A percentile compares a stretch with the other conserved stretches of the same genome.
Conservation (phyloP, 371 early-diverging fungal species). For the Nematocida minor region DNA sequence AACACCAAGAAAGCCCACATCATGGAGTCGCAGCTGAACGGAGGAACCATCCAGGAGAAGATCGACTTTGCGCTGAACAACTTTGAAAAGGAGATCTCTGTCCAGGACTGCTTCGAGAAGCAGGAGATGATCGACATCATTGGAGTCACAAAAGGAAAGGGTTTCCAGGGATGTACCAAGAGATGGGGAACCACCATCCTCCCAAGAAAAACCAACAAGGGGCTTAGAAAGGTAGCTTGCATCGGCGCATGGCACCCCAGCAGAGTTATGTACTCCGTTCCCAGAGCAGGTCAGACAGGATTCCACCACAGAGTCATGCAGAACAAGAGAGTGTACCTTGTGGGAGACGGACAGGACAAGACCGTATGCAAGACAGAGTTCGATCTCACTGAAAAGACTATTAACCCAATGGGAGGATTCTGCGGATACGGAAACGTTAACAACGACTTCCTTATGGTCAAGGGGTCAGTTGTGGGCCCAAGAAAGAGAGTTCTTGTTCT, state of each 20-base stretch:
- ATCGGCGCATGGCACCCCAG: constrained; percentile 99
- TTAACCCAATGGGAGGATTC: constrained; percentile 98
- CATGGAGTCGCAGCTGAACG: constrained; percentile 98
- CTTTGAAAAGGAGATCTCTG: constrained; percentile 88
- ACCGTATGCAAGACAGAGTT: constrained; percentile 81
- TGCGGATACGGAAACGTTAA: constrained; percentile 94
- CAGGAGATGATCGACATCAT: constrained; percentile 97
- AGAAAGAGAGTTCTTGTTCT: constrained; percentile 93
- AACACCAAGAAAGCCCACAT: constrained; percentile 93
- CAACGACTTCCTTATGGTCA: constrained; percentile 95
- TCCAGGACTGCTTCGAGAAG: constrained; percentile 81
- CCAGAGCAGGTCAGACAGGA: constrained; percentile 98
- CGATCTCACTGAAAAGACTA: constrained; percentile 88
- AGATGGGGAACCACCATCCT: constrained; percentile 99
- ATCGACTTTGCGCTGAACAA: constrained; percentile 88
- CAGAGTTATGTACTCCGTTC: constrained; percentile 95
- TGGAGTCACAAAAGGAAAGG: constrained; percentile 98
- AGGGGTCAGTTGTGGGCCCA: constrained; percentile 93
- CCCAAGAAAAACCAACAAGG: constrained; percentile 98
- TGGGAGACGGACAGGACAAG: constrained; percentile 80
- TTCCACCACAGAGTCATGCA: constrained; percentile 99
- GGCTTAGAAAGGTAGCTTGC: constrained; percentile 99
- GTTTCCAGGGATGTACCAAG: constrained; percentile 95
- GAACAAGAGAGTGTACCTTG: constrained; percentile 99
- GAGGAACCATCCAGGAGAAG: constrained; percentile 90